phyloP scores from a whole-genome alignment of 2,329 filamentous ascomycete species.

The Colletotrichum sidae region DNA sequence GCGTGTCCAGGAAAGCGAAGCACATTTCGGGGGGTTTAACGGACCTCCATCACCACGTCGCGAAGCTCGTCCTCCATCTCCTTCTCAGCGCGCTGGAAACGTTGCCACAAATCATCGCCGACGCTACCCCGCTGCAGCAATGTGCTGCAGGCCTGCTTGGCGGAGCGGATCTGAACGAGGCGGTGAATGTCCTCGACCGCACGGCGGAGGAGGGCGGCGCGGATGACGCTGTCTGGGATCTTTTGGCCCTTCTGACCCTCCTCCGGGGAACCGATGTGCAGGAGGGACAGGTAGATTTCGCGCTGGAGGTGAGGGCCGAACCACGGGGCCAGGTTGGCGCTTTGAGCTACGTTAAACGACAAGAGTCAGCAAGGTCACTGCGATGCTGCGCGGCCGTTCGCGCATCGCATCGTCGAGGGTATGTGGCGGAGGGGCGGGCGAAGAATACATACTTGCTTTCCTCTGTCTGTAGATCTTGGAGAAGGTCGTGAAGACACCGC shows the following conservation, averaged over 20 bases:
- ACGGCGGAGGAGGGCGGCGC: constrained; percentile 87
- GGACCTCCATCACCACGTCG: constrained; percentile 92
- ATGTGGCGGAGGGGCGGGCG: constrained; percentile 1
- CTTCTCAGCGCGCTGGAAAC: constrained; percentile 91
- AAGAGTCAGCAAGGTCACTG: not conserved
- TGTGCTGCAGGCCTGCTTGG: constrained; percentile 87
- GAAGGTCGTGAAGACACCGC: constrained; percentile 91
- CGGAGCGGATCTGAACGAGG: constrained; percentile 87
- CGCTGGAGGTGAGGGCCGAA: constrained; percentile 91
- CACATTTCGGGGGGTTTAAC: constrained; percentile 38
- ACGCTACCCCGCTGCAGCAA: constrained; percentile 91
- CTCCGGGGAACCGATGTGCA: constrained; percentile 78
- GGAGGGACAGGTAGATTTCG: constrained; percentile 92
- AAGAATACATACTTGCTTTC: constrained; percentile 75
- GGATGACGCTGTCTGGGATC: constrained; percentile 86
- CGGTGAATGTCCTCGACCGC: constrained; percentile 94
- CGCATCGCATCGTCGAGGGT: not conserved
- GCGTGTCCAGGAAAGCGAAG: not conserved
- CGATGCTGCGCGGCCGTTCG: not conserved
- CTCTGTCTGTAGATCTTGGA: constrained; percentile 93
- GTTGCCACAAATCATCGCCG: constrained; percentile 94
- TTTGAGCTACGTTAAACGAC: constrained; percentile 68
- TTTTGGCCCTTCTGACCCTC: constrained; percentile 72
- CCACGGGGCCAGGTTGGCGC: constrained; percentile 91
- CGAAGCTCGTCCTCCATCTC: constrained; percentile 97